Evolutionary conservation across 208 protist species (phyloP), one percentile per base, ranked within the genome.

Genomic region (Leishmania tropica): DNA sequence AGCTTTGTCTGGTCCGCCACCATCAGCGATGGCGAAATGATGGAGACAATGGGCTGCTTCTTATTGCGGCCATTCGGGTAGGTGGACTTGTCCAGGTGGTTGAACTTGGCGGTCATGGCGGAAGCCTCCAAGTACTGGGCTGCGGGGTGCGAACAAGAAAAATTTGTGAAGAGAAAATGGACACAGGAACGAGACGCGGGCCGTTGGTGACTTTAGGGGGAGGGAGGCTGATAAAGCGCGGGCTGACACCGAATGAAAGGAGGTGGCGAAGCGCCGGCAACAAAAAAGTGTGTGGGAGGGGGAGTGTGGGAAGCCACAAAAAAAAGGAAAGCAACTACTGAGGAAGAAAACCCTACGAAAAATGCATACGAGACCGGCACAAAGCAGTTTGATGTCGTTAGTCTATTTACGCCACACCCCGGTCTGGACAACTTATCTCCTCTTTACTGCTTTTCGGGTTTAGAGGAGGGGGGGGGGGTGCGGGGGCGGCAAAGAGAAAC

Each of bases 11-110:
- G 96, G 75, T 99, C 95, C 7, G 84, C 85, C 37, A 95, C 95
- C 65, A 99, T 93, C 72, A 99, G 93, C 24, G 97, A 99, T 4
- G 97, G 97, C 1, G 93, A 91, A 62, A 98, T 96, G 79, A 95
- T 94, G 65, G 91, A 86, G 45, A 76, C 89, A 73, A 80, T 79
- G 35, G 54, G 68, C 80, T 77, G 62, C n/a, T 71, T 48, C 60
- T 79, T 85, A 77, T 90, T 82, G 48, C 77, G 77, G 21, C 88
- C 85, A 83, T 87, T 90, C n/a, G 92, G 85, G 81, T 84, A 94
- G 72, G 88, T 93, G 19, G 31, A 75, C 62, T 87, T 87, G 62
- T 94, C 82, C 56, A 74, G 40, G 58, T 87, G 83, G 60, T 87
- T 62, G 45, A 87, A 87, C 78, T 71, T 72, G 2, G 65, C 37